These are phyloP conservation scores for Fusarium transvaalense DNA, from an alignment of 2,329 filamentous ascomycete genomes.

Conservation along the genomic window DNA sequence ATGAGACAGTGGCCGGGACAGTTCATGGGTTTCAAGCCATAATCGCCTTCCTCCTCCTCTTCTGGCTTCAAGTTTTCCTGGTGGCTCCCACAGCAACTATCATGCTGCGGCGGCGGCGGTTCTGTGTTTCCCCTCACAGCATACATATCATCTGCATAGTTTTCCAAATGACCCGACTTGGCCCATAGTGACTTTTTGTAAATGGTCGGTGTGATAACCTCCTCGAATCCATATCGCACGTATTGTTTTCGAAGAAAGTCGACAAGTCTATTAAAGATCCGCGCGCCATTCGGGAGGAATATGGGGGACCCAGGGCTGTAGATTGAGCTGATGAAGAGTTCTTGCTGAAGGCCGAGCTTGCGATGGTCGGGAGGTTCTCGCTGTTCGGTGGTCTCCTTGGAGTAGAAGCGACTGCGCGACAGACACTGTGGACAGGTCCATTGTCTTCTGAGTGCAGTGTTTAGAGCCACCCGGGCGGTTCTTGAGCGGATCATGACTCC, in stretches of 20 bases:
- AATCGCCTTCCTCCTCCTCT: constrained; percentile 76
- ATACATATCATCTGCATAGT: constrained; percentile 94
- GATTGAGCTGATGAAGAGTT: constrained; percentile 81
- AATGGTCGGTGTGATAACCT: constrained; percentile 90
- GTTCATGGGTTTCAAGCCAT: constrained; percentile 93
- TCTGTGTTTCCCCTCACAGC: constrained; percentile 72
- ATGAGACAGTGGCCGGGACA: constrained; percentile 90
- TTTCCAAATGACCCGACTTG: constrained; percentile 87
- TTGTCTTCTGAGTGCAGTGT: constrained; percentile 34
- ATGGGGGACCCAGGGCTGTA: constrained; percentile 90
- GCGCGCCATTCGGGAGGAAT: constrained; percentile 83
- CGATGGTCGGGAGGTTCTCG: constrained; percentile 67
- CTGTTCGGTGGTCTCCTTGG: constrained; percentile 46
- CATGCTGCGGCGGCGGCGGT: constrained; percentile 21
- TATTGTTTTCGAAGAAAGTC: constrained; percentile 88
- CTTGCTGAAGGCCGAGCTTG: constrained; percentile 72
- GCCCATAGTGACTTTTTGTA: constrained; percentile 92
- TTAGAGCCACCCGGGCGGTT: constrained; percentile 36
- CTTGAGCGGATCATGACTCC: constrained; percentile 51
- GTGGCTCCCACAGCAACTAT: constrained; percentile 52
- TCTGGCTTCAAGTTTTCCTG: constrained; percentile 42
- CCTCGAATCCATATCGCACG: constrained; percentile 84
- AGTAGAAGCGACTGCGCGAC: constrained; percentile 50
- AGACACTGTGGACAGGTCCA: constrained; percentile 54
- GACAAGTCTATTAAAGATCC: constrained; percentile 85